Evolutionary conservation across 2,329 filamentous ascomycete species (phyloP), one percentile per base, ranked within the genome.

Genomic region (Dactylellina drechsleri): DNA sequence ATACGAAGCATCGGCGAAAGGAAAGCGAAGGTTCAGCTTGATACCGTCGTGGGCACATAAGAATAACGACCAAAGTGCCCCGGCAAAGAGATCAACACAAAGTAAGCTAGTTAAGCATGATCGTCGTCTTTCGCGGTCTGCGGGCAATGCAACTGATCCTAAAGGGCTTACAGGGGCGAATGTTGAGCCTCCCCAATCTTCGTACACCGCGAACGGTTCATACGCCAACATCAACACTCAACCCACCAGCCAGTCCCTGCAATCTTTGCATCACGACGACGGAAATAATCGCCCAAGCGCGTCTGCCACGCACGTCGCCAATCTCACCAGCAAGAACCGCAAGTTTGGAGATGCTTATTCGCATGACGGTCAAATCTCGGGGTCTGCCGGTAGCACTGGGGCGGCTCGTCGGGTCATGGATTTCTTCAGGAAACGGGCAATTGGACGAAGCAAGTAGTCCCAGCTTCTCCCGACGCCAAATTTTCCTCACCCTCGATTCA

Each of bases 381-480:
- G 85, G 84, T 77, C 81, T 82, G 41, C 85, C 85, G 94, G 94
- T 52, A 96, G 91, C 82, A 94, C 90, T 77, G 92, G 92, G 67
- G 91, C 93, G 2, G 93, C 93, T 13, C 90, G 93, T 81, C 89
- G 92, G 81, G 95, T 99, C 45, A 98, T 99, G 93, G 94, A 99
- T 83, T 97, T 98, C 83, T 99, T 99, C 85, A 87, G 95, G 79
- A 87, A 93, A 81, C 88, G 93, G 81, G 92, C 91, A 66, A 92
- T 90, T 83, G 92, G 90, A 78, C 86, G 91, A 80, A 87, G 86
- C 66, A 83, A 82, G 31, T 75, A 75, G 71, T 68, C 71, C 64
- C 45, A 45, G 71, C 71, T 68, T 68, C 57, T 67, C 31, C 61
- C 16, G 31, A 58, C 31, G 45, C 40, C 26, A 43, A 50, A 49